These are phyloP conservation scores for Trichoderma sp. DNA, from an alignment of 2,329 filamentous ascomycete species.

Conservation along the genomic window DNA sequence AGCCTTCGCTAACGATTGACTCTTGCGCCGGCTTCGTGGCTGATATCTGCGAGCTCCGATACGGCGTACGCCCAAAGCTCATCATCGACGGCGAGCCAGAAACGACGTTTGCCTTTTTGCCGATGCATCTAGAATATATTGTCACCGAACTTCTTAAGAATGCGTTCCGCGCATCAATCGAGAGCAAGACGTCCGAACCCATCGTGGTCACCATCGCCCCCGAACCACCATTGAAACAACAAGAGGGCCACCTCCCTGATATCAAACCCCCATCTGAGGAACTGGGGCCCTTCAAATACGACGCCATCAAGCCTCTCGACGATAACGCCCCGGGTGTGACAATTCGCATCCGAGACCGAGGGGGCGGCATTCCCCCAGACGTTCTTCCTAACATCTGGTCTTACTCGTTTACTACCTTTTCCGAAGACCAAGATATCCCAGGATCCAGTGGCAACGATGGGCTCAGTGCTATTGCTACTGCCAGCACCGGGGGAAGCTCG, in stretches of 20 bases:
- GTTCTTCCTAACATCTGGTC: slow-evolving; percentile 89
- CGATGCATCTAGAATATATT: slow-evolving; percentile 96
- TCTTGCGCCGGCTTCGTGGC: slow-evolving; percentile 87
- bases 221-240: slow-evolving; percentile 49
- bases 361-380: slow-evolving; percentile 85
- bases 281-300: slow-evolving; percentile 45
- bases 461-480: slow-evolving; percentile 72
- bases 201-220: slow-evolving; percentile 91
- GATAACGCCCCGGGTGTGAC: slow-evolving; percentile 81
- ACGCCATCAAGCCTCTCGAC: slow-evolving; percentile 59
- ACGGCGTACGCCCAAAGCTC: slow-evolving; percentile 81
- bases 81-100: slow-evolving; percentile 81
- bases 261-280: slow-evolving; percentile 42
- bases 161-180: slow-evolving; percentile 89
- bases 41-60: slow-evolving; percentile 95
- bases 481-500: slow-evolving; percentile 72
- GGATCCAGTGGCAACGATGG: slow-evolving; percentile 52
- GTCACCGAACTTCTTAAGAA: slow-evolving; percentile 96
- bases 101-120: slow-evolving; percentile 90
- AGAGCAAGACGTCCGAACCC: slow-evolving; percentile 77
- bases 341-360: slow-evolving; percentile 92
- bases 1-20: slow-evolving; percentile 78
- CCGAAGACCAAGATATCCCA: slow-evolving; percentile 54
- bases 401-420: slow-evolving; percentile 96
- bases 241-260: slow-evolving; percentile 29